Evolutionary conservation across 441 rosid species (phyloP).

Genomic region (Jatropha podagrica): DNA sequence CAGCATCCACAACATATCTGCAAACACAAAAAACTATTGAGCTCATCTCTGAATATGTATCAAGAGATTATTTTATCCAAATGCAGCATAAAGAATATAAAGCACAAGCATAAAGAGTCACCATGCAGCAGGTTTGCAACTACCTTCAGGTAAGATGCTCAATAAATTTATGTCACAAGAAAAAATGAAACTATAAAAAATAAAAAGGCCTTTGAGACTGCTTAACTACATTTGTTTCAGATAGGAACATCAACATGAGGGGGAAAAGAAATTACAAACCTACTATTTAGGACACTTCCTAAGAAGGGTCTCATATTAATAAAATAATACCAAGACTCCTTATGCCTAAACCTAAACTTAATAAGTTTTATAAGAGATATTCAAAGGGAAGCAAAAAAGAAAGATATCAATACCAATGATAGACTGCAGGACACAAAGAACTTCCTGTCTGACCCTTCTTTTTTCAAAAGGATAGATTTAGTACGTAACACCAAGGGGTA

Average conservation of each 20-base stretch:
- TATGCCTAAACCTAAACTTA: background rate
- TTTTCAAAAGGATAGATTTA: background rate
- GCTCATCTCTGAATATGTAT: background rate
- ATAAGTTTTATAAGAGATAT: background rate
- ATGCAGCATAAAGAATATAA: background rate
- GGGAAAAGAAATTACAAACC: background rate
- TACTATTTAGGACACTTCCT: background rate
- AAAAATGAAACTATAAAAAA: background rate
- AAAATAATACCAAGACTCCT: background rate
- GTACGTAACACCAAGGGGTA: background rate
- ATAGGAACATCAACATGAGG: background rate
- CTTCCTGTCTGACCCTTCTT: background rate
- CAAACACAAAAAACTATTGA: conserved; percentile 9
- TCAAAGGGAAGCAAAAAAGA: conserved; percentile 2
- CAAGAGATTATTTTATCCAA: background rate
- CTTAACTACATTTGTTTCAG: background rate
- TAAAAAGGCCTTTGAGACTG: background rate
- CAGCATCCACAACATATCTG: conserved; percentile 97
- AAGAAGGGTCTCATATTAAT: background rate
- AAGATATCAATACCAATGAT: background rate
- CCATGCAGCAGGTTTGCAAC: conserved; percentile 1
- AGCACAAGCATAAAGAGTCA: background rate
- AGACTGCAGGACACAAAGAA: background rate
- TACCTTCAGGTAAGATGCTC: background rate
- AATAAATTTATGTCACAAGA: background rate